phyloP scores from a whole-genome alignment of 2,329 filamentous ascomycete genomes.

The Colletotrichum sp. region DNA sequence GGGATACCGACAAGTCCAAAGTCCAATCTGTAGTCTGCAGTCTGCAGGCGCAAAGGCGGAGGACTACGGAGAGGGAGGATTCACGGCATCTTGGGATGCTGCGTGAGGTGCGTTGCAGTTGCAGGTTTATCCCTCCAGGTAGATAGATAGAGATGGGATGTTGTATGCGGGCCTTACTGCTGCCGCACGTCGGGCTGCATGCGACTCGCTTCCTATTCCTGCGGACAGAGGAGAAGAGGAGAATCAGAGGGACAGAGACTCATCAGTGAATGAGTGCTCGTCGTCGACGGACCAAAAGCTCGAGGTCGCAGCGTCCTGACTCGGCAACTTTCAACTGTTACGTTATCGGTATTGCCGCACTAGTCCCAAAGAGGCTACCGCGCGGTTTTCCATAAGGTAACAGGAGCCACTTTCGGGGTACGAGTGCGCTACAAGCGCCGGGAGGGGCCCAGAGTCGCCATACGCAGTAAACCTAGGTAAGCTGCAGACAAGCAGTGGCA shows the following conservation, averaged over 20 bases:
- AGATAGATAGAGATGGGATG: background rate
- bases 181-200: background rate
- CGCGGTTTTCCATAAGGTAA: conserved; percentile 54
- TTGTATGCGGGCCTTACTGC: background rate
- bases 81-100: background rate
- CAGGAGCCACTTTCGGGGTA: conserved; percentile 31
- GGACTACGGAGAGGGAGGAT: too few relatives aligned
- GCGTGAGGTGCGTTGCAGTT: background rate
- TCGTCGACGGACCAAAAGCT: background rate
- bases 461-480: too few relatives aligned
- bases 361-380: conserved; percentile 27
- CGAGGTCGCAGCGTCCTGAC: conserved; percentile 23
- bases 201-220: background rate
- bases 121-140: background rate
- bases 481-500: background rate
- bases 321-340: conserved; percentile 45
- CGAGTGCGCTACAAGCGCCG: conserved; percentile 8
- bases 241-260: background rate
- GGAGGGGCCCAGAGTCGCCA: background rate
- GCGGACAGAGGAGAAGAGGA: background rate
- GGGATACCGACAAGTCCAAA: too few relatives aligned
- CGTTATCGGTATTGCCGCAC: conserved; percentile 47
- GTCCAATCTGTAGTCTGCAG: too few relatives aligned
- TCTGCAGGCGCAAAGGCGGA: too few relatives aligned
- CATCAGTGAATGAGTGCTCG: background rate